These are phyloP conservation scores for Monosporascus sp. DNA, from an alignment of 2,329 filamentous ascomycete genomes.

Conservation along the genomic window DNA sequence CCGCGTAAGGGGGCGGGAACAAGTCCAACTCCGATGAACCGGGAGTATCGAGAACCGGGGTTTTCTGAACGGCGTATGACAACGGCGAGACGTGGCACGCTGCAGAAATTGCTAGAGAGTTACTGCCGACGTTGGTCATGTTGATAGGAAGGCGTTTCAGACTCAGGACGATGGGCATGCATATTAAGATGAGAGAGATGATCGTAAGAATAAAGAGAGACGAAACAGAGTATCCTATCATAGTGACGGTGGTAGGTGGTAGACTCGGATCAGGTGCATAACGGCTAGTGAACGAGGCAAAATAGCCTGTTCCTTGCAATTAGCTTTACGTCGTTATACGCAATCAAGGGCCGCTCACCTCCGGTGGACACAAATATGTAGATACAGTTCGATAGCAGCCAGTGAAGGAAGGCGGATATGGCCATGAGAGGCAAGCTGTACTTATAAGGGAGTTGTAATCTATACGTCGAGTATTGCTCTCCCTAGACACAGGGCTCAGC, in stretches of 20 bases:
- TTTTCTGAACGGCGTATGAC: not conserved
- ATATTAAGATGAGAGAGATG: constrained; percentile 6
- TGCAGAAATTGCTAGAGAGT: constrained; percentile 18
- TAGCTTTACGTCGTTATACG: not conserved
- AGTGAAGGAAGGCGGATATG: constrained; percentile 32
- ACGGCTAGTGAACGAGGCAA: not conserved
- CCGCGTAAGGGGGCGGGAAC: too few relatives aligned
- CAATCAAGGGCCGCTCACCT: constrained; percentile 5
- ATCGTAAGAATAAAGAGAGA: constrained; percentile 9
- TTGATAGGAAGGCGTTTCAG: constrained; percentile 10
- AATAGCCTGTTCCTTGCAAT: not conserved
- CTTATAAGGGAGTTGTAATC: constrained; percentile 35
- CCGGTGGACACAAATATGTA: constrained; percentile 27
- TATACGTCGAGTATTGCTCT: constrained; percentile 31
- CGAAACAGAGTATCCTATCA: constrained; percentile 8
- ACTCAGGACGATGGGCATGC: constrained; percentile 10
- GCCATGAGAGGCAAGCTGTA: constrained; percentile 33
- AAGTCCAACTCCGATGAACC: not conserved
- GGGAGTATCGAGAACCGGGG: not conserved
- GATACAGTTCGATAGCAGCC: constrained; percentile 35
- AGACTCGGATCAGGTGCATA: constrained; percentile 2
- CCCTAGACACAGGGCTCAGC: constrained; percentile 8
- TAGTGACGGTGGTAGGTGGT: constrained; percentile 9
- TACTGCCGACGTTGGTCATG: constrained; percentile 12
- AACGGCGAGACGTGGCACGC: constrained; percentile 16